Conservation (phyloP, 1,284 basidiomycete species). For the Blastosporella zonata region DNA sequence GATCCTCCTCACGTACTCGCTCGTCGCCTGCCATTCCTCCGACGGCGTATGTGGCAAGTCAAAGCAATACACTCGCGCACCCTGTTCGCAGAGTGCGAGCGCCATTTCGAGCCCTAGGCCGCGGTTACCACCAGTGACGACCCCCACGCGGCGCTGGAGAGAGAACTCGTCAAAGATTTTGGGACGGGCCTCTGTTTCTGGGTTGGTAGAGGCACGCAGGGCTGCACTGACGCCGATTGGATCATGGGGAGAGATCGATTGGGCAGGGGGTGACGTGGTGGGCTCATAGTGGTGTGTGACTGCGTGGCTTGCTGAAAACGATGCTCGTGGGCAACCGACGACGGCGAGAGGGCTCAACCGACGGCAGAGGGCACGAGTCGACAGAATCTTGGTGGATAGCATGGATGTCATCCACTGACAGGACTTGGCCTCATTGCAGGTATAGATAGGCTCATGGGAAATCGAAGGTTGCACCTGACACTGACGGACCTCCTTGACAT, state of each 20-base stretch:
- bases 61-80: slow-evolving; percentile 77
- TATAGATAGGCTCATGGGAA: background rate
- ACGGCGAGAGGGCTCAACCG: background rate
- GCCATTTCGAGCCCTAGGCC: slow-evolving; percentile 85
- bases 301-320: background rate
- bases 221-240: slow-evolving; percentile 65
- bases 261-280: slow-evolving; percentile 23
- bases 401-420: background rate
- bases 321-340: background rate
- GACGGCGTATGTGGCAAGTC: slow-evolving; percentile 68
- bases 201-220: slow-evolving; percentile 38
- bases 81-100: slow-evolving; percentile 71
- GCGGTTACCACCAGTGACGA: slow-evolving; percentile 77
- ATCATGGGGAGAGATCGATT: slow-evolving; percentile 49
- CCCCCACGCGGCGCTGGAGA: slow-evolving; percentile 65
- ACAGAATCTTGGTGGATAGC: background rate
- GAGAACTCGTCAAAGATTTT: slow-evolving; percentile 74
- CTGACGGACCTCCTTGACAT: background rate
- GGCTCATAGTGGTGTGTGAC: background rate
- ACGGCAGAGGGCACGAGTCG: background rate
- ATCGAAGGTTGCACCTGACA: background rate
- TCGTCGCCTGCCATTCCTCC: slow-evolving; percentile 62
- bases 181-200: slow-evolving; percentile 33
- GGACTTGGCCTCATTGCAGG: no score
- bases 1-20: slow-evolving; percentile 50